Percentiles rank a stretch among this genome's conserved stretches.
phyloP scores from a whole-genome alignment of 129 eudicot genomes.

The Apium graveolens region DNA sequence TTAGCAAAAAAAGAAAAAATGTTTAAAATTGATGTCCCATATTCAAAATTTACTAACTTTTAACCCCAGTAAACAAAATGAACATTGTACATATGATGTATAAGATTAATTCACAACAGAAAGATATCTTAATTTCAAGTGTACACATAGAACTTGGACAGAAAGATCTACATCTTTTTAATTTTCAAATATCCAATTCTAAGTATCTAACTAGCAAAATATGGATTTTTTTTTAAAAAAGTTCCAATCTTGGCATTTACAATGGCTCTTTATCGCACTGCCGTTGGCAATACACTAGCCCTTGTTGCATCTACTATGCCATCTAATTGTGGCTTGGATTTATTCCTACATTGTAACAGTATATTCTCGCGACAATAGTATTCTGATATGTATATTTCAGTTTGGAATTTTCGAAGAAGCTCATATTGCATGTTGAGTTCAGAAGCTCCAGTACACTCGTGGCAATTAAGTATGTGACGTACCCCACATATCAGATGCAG shows the following conservation, averaged over 20 bases:
- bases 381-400: not conserved
- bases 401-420: not conserved
- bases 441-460: not conserved
- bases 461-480: constrained; percentile 19
- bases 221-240: no score
- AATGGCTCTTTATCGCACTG: not conserved
- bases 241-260: not conserved
- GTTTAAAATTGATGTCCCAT: not conserved
- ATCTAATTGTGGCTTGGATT: not conserved
- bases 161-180: not conserved
- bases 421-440: not conserved
- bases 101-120: not conserved
- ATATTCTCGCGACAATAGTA: constrained; percentile 1
- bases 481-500: constrained; percentile 55
- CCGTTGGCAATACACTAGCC: constrained; percentile 1
- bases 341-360: not conserved
- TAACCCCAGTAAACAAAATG: not conserved
- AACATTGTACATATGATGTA: not conserved
- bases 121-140: not conserved
- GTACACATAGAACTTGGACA: not conserved
- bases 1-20: no score
- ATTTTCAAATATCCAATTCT: not conserved
- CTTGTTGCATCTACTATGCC: not conserved
- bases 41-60: not conserved
- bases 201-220: not conserved